Base-by-base conservation (phyloP, 352 stramenopile genomes). In the Pythium aphanidermatum region DNA sequence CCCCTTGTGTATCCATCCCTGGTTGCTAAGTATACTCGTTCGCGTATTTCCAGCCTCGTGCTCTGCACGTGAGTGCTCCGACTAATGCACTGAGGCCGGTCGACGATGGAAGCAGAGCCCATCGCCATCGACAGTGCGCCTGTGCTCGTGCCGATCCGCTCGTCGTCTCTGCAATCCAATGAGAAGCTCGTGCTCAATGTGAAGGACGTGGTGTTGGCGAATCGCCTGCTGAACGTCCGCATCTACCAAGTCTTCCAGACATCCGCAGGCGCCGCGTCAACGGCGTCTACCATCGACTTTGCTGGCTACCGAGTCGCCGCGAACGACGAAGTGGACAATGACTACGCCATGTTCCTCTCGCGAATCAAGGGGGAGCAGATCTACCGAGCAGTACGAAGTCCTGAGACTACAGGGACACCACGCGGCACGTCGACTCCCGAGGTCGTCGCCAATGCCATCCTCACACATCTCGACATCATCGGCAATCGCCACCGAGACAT, bases 241-340 rank as follows among this genome's bases (percentile, higher is more conserved):
- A 41, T 60, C 21, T 60, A 60, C 46, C 44, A 55, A 19, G 39
- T 55, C 21, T 44, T 44, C 28, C 43, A 52, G 9, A 29, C 35
- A 25, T 34, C 49, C 3, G 13, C 26, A 25, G 17, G 12, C 13
- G 4, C 28, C 20, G 41, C 34, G 24, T 32, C 36, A 12, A 31
- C 42, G 5, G 31, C 36, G 14, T 46, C 55, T 8, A 19, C 23
- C 27, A 23, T 27, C 27, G 26, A 65, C 19, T 50, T 26, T 16
- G 33, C 46, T 1, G 75, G 72, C 4, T 83, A 79, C 21, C 68
- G 64, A 14, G 51, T 87, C 16, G 58, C 58, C 12, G 75, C 72
- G n/a, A 60, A 60, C n/a, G 75, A 87, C 40, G 72, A 85, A 29
- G 58, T 76, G 11, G 72, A 83, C 42, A 85, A 83, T 34, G 72